Evolutionary conservation across 306 rosid species (phyloP).

Genomic region (Corylus avellana): DNA sequence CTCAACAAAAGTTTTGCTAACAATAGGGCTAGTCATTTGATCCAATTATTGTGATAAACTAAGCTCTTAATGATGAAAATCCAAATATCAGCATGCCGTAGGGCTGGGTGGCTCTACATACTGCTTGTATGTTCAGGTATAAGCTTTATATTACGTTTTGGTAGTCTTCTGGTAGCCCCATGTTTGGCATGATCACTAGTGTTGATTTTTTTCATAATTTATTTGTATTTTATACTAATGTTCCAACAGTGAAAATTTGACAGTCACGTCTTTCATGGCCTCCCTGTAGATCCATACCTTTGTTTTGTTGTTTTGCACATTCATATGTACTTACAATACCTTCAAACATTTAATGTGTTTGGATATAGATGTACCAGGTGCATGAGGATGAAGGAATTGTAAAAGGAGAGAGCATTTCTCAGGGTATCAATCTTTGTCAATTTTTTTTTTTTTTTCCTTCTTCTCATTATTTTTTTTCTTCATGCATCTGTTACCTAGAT

Average conservation of each 20-base stretch:
- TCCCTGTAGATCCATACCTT: conserved; percentile 8
- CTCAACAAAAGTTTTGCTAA: background rate
- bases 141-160: background rate
- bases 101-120: background rate
- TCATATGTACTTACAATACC: background rate
- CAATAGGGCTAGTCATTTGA: background rate
- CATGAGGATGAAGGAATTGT: conserved; percentile 40
- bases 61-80: conserved; percentile 1
- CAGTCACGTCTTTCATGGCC: background rate
- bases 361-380: conserved; percentile 42
- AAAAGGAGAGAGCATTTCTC: conserved; percentile 46
- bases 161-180: background rate
- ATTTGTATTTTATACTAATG: conserved; percentile 14
- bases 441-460: conserved; percentile 10
- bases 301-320: conserved; percentile 3
- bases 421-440: conserved; percentile 43
- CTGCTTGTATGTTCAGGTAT: background rate
- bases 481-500: conserved; percentile 7
- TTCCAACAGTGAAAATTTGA: conserved; percentile 10
- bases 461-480: background rate
- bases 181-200: conserved; percentile 18
- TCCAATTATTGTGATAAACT: background rate
- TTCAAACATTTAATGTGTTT: conserved; percentile 27
- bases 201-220: conserved; percentile 4
- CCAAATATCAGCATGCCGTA: background rate